Evolutionary conservation across 192 early-diverging fungal genomes (phyloP), one percentile per base, ranked within the genome.

Genomic region (Backusella tuberculispora): DNA sequence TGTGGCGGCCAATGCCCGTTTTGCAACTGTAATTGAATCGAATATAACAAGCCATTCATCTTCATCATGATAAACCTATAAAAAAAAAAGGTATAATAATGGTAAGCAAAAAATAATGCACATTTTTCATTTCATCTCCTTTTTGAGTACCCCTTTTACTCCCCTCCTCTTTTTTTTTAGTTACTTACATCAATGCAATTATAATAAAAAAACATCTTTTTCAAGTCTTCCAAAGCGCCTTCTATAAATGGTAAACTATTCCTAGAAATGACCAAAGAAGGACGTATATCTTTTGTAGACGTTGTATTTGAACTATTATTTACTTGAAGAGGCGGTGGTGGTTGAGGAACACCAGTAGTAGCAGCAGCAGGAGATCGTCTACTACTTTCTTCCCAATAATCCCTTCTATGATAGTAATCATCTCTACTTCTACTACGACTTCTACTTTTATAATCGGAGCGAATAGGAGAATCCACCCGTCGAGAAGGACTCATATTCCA

Each of bases 1-100:
- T 34, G 76, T 65, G 24, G 81, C 78, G 29, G 80, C 81, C 66
- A 81, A 76, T 6, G 82, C 84, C 19, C 76, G 76, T 24, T 81
- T 78, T 14, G 86, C 86, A 10, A 79, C 74, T 5, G 69, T 74
- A 14, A 76, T n/a, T 12, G 86, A 85, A 12, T 82, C 83, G 69
- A 87, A 87, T 10, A 83, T 77, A 19, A 87, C 79, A 46, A 83
- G 79, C 86, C 86, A 87, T 50, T 87, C 80, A 6, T 87, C 86
- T 48, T 76, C 83, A 79, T 87, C 83, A n/a, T 83, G 84, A 43
- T 82, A 85, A 38, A 87, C 76, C 82, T 87, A 74, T 34, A 6
- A 19, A 69, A 40, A 47, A 26, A 50, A 45, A 34, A 41, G 38
- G n/a, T n/a, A n/a, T n/a, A 70, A 9, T 12, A 26, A 47, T 34